A percentile compares a stretch with the other conserved stretches of the same genome.
phyloP scores from a whole-genome alignment of 2,329 filamentous ascomycete species.

The Endoconidiophora laricicola region DNA sequence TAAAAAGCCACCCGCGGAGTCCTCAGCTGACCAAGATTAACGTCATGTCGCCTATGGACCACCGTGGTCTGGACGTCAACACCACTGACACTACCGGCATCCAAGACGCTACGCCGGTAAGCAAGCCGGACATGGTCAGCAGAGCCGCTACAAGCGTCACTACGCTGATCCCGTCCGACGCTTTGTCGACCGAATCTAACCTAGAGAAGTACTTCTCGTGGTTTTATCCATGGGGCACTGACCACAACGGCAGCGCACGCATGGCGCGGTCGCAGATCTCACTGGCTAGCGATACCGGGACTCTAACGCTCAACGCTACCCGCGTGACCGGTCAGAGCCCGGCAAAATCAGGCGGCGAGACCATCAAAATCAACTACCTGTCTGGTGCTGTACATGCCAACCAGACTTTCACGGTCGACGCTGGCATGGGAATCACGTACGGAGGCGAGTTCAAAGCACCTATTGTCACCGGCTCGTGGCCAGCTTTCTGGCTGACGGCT shows the following conservation, averaged over 20 bases:
- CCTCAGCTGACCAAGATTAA: no score
- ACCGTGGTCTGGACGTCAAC: no score
- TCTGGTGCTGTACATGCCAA: constrained; percentile 28
- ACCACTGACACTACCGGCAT: no score
- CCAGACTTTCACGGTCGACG: constrained; percentile 24
- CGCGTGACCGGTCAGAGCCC: constrained; percentile 25
- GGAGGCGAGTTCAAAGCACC: constrained; percentile 25
- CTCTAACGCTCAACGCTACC: constrained; percentile 26
- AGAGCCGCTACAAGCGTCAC: constrained; percentile 22
- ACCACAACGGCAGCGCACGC: constrained; percentile 40
- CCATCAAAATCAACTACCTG: constrained; percentile 34
- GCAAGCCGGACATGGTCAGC: no score
- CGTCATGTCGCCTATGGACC: no score
- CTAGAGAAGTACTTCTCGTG: constrained; percentile 31
- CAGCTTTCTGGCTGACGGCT: constrained; percentile 41
- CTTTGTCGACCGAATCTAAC: constrained; percentile 14
- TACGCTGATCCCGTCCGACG: constrained; percentile 14
- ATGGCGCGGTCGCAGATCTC: constrained; percentile 32
- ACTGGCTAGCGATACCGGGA: constrained; percentile 25
- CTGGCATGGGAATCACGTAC: constrained; percentile 26
- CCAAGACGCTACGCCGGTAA: no score
- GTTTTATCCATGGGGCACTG: constrained; percentile 37
- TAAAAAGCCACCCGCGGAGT: no score
- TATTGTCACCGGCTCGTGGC: constrained; percentile 33
- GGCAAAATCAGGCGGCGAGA: constrained; percentile 22